Conservation (phyloP, 768 basidiomycete genomes). For the Brasilioporus rufonigricans region DNA sequence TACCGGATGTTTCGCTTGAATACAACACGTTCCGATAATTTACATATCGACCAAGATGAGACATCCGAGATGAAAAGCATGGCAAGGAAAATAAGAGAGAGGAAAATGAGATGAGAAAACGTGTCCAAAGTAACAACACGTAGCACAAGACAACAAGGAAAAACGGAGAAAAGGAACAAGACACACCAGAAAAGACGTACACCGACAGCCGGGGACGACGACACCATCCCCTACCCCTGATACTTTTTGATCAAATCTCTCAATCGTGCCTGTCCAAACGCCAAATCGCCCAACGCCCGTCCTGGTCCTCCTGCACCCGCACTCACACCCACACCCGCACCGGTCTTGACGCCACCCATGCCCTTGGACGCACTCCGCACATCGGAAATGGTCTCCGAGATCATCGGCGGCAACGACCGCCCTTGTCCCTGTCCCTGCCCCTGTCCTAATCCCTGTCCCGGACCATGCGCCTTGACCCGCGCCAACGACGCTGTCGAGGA, state of each 20-base stretch:
- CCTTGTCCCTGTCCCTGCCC: slow-evolving; percentile 19
- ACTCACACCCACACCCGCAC: background rate
- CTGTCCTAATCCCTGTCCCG: slow-evolving; percentile 22
- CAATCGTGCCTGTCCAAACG: slow-evolving; percentile 47
- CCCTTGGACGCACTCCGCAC: slow-evolving; percentile 11
- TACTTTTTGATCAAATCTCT: slow-evolving; percentile 83
- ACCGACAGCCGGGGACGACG: background rate
- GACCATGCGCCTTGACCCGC: slow-evolving; percentile 36
- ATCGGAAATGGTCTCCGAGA: slow-evolving; percentile 31
- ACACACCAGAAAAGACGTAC: background rate
- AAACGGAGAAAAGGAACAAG: background rate
- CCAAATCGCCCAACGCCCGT: background rate
- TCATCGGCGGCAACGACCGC: slow-evolving; percentile 31
- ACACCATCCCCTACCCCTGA: slow-evolving; percentile 55
- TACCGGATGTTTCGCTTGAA: background rate
- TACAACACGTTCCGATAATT: slow-evolving; percentile 8
- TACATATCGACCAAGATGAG: background rate
- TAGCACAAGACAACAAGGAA: background rate
- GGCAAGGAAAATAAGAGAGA: background rate
- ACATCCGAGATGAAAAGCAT: background rate
- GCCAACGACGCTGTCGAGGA: slow-evolving; percentile 78
- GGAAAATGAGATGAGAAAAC: background rate
- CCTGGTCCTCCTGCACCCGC: too few relatives aligned
- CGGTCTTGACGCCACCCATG: slow-evolving; percentile 4
- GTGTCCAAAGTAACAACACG: too few relatives aligned